Percentiles rank a stretch among this genome's conserved stretches.
Evolutionary conservation across 2,329 filamentous ascomycete genomes (phyloP).

Genomic region (Fusarium nisikadoi): DNA sequence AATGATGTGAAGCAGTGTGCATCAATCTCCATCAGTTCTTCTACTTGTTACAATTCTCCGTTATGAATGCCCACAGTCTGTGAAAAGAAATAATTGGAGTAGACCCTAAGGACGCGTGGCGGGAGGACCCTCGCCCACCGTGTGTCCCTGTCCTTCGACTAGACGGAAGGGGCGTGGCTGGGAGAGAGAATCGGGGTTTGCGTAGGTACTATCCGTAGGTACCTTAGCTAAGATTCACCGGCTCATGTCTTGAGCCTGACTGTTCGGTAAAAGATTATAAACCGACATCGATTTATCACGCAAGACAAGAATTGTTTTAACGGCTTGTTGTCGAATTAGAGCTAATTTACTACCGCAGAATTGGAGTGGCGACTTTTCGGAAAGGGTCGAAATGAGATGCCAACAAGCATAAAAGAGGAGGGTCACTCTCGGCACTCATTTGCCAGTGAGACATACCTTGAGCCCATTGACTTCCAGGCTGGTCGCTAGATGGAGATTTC

Average conservation of each 20-base stretch:
- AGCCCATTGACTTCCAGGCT: conserved; percentile 20
- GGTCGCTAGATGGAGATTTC: conserved; percentile 2
- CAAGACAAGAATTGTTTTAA: not conserved
- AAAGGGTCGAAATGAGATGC: conserved; percentile 21
- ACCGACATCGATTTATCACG: not conserved
- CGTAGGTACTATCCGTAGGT: not conserved
- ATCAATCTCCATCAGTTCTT: conserved; percentile 19
- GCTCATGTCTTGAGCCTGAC: not conserved
- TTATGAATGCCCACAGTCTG: conserved; percentile 10
- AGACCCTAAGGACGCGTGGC: conserved; percentile 41
- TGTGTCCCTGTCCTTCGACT: conserved; percentile 11
- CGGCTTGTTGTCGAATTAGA: not conserved
- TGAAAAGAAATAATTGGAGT: conserved; percentile 16
- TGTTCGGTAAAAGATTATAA: not conserved
- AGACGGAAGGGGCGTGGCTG: conserved; percentile 23
- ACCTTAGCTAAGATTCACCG: conserved; percentile 18
- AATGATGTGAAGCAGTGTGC: conserved; percentile 18
- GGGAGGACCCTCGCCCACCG: conserved; percentile 29
- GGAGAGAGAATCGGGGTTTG: conserved; percentile 5
- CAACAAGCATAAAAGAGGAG: conserved; percentile 30
- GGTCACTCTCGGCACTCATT: conserved; percentile 30
- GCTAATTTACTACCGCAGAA: not conserved
- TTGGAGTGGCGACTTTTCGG: not conserved
- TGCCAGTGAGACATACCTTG: conserved; percentile 15
- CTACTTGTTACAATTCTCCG: conserved; percentile 10